Percentiles rank a stretch among this genome's conserved stretches.
Conservation (phyloP, 441 rosid genomes). For the Populus hybrid region DNA sequence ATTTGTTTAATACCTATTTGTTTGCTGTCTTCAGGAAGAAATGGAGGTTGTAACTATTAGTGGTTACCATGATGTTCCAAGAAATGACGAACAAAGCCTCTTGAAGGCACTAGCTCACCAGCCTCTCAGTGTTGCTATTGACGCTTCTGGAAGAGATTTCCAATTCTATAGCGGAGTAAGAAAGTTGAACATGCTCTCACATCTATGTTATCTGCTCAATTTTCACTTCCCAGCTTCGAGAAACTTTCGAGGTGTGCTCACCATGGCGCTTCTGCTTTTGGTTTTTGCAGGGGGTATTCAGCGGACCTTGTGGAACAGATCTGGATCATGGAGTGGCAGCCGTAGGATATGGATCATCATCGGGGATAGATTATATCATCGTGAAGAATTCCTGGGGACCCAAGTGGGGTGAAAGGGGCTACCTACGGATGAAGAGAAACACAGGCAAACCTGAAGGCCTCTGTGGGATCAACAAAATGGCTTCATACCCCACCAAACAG, state of each 20-base stretch:
- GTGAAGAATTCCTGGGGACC: slow-evolving; percentile 86
- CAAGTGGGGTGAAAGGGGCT: slow-evolving; percentile 79
- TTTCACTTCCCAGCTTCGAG: too few species aligned
- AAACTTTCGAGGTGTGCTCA: too few species aligned
- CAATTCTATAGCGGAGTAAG: slow-evolving; percentile 79
- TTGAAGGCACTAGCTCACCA: slow-evolving; percentile 71
- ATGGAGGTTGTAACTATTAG: slow-evolving; percentile 44
- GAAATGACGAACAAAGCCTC: slow-evolving; percentile 51
- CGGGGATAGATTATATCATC: slow-evolving; percentile 53
- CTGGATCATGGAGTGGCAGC: slow-evolving; percentile 87
- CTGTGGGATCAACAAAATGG: slow-evolving; percentile 81
- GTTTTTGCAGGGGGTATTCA: slow-evolving; percentile 61
- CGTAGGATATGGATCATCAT: slow-evolving; percentile 67
- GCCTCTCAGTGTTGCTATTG: slow-evolving; percentile 76
- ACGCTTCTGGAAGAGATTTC: slow-evolving; percentile 76
- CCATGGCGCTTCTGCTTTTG: neutral
- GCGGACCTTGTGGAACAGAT: slow-evolving; percentile 62
- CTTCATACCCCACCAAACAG: slow-evolving; percentile 65
- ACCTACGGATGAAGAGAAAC: slow-evolving; percentile 68
- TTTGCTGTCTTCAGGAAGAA: slow-evolving; percentile 33
- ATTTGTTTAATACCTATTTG: neutral
- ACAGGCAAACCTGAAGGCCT: slow-evolving; percentile 65
- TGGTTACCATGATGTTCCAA: slow-evolving; percentile 68
- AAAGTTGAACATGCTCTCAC: neutral
- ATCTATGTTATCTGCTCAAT: neutral